Percentiles rank a stretch among this genome's conserved stretches.
Conservation (phyloP, 345 rosid genomes). For the Pugionium cornutum region DNA sequence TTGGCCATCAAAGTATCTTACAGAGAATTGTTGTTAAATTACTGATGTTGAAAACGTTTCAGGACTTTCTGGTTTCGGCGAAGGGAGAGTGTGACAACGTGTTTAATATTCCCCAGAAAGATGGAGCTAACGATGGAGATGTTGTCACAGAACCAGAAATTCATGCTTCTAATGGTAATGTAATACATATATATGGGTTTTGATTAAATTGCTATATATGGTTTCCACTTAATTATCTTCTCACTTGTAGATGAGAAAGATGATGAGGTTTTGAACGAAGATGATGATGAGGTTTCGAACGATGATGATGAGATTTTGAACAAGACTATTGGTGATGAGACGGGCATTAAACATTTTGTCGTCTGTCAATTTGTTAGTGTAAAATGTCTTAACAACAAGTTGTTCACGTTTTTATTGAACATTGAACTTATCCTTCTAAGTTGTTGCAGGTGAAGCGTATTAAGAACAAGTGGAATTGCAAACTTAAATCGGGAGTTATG, state of each 20-base stretch:
- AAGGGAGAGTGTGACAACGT: constrained; percentile 16
- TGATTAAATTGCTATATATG: neutral
- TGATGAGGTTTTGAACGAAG: no score
- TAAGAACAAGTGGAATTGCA: constrained; percentile 27
- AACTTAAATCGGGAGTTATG: constrained; percentile 12
- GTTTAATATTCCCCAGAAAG: constrained; percentile 18
- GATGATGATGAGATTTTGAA: constrained; percentile 26
- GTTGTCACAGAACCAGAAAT: neutral
- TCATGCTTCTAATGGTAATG: constrained; percentile 5
- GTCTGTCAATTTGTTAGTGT: constrained; percentile 27
- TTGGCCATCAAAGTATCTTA: neutral
- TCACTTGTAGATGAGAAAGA: constrained; percentile 16
- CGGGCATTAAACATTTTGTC: constrained; percentile 8
- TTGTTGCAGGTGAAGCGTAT: constrained; percentile 27
- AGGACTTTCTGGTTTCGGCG: neutral
- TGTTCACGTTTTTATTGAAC: neutral
- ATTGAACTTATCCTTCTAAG: neutral
- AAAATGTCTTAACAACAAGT: neutral
- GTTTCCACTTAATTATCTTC: neutral
- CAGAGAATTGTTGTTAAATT: neutral
- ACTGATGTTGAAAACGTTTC: neutral
- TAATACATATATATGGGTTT: neutral
- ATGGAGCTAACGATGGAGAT: constrained; percentile 13
- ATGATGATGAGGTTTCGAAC: no score
- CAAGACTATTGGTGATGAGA: neutral